These are phyloP conservation scores for Chloranthus sessilifolius DNA, from an alignment of 164 flowering plant genomes.

Conservation along the genomic window DNA sequence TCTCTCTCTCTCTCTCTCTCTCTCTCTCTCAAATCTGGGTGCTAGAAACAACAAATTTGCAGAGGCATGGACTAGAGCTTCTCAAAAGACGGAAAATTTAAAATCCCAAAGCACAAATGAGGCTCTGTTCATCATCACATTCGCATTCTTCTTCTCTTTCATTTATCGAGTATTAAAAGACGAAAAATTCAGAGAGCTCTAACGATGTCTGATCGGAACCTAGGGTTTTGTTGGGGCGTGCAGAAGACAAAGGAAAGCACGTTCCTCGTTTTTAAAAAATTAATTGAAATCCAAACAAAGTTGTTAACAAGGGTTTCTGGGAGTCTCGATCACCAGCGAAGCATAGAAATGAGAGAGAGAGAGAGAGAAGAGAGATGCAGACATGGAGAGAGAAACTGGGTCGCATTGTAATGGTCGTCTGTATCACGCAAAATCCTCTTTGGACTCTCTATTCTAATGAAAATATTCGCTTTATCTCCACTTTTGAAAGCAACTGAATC, in stretches of 20 bases:
- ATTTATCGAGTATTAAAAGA: not conserved
- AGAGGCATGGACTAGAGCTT: constrained; percentile 24
- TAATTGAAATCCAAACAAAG: not conserved
- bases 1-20: constrained; percentile 3
- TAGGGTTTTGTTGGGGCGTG: constrained; percentile 21
- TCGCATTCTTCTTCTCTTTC: constrained; percentile 3
- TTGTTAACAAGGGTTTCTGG: constrained; percentile 10
- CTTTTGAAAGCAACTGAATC: constrained; percentile 63
- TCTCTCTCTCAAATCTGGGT: not conserved
- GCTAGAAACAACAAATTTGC: constrained; percentile 4
- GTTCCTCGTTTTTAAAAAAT: constrained; percentile 22
- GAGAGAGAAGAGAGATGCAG: not conserved
- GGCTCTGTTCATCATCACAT: constrained; percentile 9
- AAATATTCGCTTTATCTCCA: constrained; percentile 19
- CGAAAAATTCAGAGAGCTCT: constrained; percentile 3
- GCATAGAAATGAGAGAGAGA: not conserved
- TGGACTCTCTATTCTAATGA: constrained; percentile 16
- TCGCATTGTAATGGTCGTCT: constrained; percentile 18
- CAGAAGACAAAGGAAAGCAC: constrained; percentile 37
- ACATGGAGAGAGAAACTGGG: constrained; percentile 9
- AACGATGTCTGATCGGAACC: constrained; percentile 16
- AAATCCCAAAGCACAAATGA: constrained; percentile 22
- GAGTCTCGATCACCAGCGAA: constrained; percentile 13
- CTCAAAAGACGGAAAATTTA: constrained; percentile 34
- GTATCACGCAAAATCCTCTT: constrained; percentile 25